Conservation (phyloP, 1,139 yeast genomes). For the Diutina rugosa region DNA sequence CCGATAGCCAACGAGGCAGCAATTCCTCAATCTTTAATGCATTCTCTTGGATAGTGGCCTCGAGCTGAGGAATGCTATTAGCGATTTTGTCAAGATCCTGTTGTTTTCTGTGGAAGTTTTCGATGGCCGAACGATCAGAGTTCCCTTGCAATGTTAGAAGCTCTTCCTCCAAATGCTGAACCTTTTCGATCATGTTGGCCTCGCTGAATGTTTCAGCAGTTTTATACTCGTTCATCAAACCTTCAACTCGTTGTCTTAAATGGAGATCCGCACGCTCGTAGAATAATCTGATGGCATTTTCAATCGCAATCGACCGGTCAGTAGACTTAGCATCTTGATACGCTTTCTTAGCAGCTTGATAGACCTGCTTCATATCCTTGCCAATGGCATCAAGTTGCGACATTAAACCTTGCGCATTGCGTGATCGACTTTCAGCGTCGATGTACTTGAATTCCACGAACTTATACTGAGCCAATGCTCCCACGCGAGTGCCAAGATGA, state of each 20-base stretch:
- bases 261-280: conserved; percentile 23
- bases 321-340: conserved; percentile 32
- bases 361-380: conserved; percentile 16
- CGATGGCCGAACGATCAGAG: conserved; percentile 26
- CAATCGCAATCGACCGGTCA: conserved; percentile 29
- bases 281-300: conserved; percentile 11
- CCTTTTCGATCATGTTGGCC: conserved; percentile 15
- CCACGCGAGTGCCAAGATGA: not conserved
- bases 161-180: conserved; percentile 25
- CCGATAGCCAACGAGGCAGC: conserved; percentile 43
- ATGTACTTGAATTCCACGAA: not conserved
- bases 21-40: conserved; percentile 26
- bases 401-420: conserved; percentile 14
- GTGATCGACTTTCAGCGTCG: not conserved
- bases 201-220: conserved; percentile 30
- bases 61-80: conserved; percentile 21
- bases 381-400: conserved; percentile 21
- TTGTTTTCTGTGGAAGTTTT: conserved; percentile 17
- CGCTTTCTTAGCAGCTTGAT: conserved; percentile 24
- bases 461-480: not conserved
- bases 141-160: conserved; percentile 20
- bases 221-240: conserved; percentile 31
- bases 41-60: conserved; percentile 12
- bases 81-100: conserved; percentile 18
- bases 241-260: conserved; percentile 26